Conservation (phyloP, 306 rosid genomes). For the Clitoria ternatea region DNA sequence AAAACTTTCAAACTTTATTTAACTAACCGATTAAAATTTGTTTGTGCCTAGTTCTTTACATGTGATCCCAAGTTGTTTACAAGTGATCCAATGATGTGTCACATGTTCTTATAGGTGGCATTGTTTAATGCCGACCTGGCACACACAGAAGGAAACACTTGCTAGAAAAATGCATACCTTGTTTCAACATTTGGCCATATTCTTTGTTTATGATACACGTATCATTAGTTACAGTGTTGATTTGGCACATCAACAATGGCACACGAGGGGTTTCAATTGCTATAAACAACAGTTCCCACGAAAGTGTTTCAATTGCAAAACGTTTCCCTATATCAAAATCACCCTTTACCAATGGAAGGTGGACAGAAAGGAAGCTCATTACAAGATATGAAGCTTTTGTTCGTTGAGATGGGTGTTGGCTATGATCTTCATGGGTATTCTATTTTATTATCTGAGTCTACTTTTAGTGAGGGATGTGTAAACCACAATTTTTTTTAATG, state of each 20-base stretch:
- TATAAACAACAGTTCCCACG: not conserved
- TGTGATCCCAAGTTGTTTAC: not conserved
- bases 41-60: too few species aligned
- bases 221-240: not conserved
- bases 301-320: not conserved
- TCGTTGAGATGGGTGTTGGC: conserved; percentile 84
- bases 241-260: not conserved
- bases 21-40: too few species aligned
- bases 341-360: conserved; percentile 36
- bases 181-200: not conserved
- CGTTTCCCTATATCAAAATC: not conserved
- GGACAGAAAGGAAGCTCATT: conserved; percentile 27
- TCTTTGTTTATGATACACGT: not conserved
- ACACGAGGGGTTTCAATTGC: not conserved
- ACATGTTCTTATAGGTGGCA: conserved; percentile 1
- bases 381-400: conserved; percentile 55
- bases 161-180: not conserved
- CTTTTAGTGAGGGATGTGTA: not conserved
- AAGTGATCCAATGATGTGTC: not conserved
- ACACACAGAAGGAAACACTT: not conserved
- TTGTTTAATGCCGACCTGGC: not conserved
- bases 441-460: not conserved
- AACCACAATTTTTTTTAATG: not conserved
- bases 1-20: too few species aligned
- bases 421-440: conserved; percentile 72